Base-by-base conservation (phyloP, 768 basidiomycete species). In the Lentinus brumalis region DNA sequence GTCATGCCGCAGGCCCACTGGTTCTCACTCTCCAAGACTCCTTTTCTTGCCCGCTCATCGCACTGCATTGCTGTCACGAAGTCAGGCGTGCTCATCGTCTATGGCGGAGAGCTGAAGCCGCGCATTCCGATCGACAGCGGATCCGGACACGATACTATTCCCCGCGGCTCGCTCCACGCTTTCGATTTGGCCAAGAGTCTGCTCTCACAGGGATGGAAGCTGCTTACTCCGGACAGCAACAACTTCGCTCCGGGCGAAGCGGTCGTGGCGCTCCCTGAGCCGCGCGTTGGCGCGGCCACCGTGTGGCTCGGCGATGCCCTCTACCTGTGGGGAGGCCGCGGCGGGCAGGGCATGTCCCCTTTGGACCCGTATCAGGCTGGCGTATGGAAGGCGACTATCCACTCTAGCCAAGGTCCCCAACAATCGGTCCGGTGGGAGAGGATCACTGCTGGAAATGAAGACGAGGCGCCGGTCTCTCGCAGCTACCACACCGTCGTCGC, bases 281-380 rank as follows among this genome's bases (percentile, higher is more conserved):
- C 67, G 31, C 61, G 64, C 32, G 67, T 67, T 1, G 67, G 67
- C 14, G 61, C 67, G 26, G 55, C 61, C 11, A 51, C 59, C 21
- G 60, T 67, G 1, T 56, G 54, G 56, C 44, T 56, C 15, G 56
- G 54, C 26, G 54, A 54, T 14, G 46, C 53, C n/a, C n/a, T 67
- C 16, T 67, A 79, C 62, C 50, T 81, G 46, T 83, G 80, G 75
- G 81, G 80, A 4, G 80, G 81, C 4, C 73, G 81, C 16, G 78
- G 79, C 1, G 80, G 78, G 2, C 64, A 69, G 15, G 73, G 74
- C 29, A 76, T 76, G 77, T 68, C 71, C 0, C 77, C 77, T 3
- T 67, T 81, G 16, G 66, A 67, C 9, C 56, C 26, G 2, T 59
- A 65, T 40, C 69, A 75, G 50, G 26, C 49, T 14, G 67, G 67